A percentile compares a stretch with the other conserved stretches of the same genome.
Evolutionary conservation across 352 stramenopile species (phyloP).

Genomic region (Plasmopara muralis): DNA sequence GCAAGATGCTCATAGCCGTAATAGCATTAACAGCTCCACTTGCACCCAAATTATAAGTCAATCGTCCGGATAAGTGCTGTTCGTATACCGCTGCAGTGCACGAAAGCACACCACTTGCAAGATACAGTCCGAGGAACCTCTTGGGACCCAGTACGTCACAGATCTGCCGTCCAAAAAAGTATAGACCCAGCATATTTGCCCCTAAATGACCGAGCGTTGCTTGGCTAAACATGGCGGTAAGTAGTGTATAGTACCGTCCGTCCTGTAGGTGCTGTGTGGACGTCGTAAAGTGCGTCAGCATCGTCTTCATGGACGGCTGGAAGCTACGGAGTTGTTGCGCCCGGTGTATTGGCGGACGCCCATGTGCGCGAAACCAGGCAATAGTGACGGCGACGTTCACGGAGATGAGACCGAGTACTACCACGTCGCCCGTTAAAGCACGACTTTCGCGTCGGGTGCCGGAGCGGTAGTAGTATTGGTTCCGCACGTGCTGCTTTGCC

Average conservation of each 20-base stretch:
- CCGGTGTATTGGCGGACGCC: slow-evolving; percentile 26
- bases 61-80: slow-evolving; percentile 35
- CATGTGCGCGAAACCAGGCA: slow-evolving; percentile 52
- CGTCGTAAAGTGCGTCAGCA: slow-evolving; percentile 74
- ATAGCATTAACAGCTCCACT: slow-evolving; percentile 78
- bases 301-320: slow-evolving; percentile 32
- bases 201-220: slow-evolving; percentile 44
- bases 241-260: slow-evolving; percentile 64
- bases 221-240: slow-evolving; percentile 73
- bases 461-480: slow-evolving; percentile 22
- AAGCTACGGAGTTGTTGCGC: slow-evolving; percentile 21
- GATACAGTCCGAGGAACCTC: slow-evolving; percentile 68
- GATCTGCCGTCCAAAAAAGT: slow-evolving; percentile 70
- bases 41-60: slow-evolving; percentile 55
- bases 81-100: slow-evolving; percentile 56
- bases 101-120: slow-evolving; percentile 61
- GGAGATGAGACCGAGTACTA: slow-evolving; percentile 49
- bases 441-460: slow-evolving; percentile 19
- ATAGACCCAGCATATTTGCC: slow-evolving; percentile 71
- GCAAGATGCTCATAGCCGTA: slow-evolving; percentile 59
- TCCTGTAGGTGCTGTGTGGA: slow-evolving; percentile 54
- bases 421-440: slow-evolving; percentile 26
- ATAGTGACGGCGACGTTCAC: slow-evolving; percentile 52
- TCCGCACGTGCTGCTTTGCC: slow-evolving; percentile 15
- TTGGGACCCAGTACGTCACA: slow-evolving; percentile 56